These are phyloP conservation scores for Bidens hawaiensis DNA, from an alignment of 140 eudicot species.

Conservation along the genomic window DNA sequence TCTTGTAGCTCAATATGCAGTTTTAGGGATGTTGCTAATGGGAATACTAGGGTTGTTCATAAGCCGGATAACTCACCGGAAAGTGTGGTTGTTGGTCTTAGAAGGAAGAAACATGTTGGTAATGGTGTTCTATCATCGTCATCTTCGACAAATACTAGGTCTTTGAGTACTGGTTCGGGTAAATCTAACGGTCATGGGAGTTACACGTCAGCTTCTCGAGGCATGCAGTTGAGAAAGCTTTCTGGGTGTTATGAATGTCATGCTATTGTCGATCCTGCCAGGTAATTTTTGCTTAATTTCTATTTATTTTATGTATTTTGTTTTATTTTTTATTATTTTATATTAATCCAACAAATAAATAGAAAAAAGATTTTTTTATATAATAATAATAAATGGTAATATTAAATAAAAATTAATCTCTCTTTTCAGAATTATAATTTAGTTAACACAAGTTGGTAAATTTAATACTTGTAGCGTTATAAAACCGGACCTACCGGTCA, in stretches of 20 bases:
- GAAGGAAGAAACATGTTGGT: slow-evolving; percentile 25
- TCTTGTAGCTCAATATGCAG: slow-evolving; percentile 67
- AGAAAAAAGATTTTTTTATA: too few relatives aligned
- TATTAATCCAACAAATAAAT: too few relatives aligned
- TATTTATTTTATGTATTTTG: background rate
- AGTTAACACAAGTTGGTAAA: too few relatives aligned
- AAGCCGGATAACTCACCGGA: slow-evolving; percentile 90
- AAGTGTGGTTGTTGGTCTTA: background rate
- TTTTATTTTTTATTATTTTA: too few relatives aligned
- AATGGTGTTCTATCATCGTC: slow-evolving; percentile 27
- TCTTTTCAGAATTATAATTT: too few relatives aligned
- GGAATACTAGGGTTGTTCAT: slow-evolving; percentile 73
- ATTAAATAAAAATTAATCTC: too few relatives aligned
- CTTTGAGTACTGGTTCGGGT: slow-evolving; percentile 35
- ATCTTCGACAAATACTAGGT: slow-evolving; percentile 12
- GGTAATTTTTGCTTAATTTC: slow-evolving; percentile 26
- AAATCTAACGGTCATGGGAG: slow-evolving; percentile 39
- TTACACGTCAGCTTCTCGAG: slow-evolving; percentile 47
- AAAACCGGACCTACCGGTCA: too few relatives aligned
- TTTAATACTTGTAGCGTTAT: too few relatives aligned
- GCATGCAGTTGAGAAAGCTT: slow-evolving; percentile 87
- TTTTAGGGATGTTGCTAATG: slow-evolving; percentile 71
- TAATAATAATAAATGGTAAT: too few relatives aligned
- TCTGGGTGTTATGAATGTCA: slow-evolving; percentile 96
- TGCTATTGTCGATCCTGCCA: slow-evolving; percentile 72